A percentile compares a stretch with the other conserved stretches of the same genome.
Conservation (phyloP, 1,284 basidiomycete species). For the Tetrapyrgos nigripes region DNA sequence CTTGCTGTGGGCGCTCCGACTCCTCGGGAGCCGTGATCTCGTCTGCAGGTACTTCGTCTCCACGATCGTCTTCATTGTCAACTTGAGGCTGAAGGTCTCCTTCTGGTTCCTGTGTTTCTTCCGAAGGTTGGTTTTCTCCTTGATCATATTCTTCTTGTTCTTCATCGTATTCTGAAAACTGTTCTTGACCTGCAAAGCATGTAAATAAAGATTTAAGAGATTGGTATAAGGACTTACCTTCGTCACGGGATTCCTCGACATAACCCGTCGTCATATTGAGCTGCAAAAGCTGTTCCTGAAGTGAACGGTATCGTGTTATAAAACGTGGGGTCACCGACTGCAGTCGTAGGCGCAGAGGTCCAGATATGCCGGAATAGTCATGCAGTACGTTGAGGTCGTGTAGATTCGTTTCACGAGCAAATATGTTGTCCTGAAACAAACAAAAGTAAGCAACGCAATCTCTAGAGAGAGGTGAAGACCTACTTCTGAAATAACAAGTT, state of each 20-base stretch:
- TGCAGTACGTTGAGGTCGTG: slow-evolving; percentile 78
- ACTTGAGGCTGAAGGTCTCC: neutral
- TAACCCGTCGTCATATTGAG: slow-evolving; percentile 40
- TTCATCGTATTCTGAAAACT: slow-evolving; percentile 18
- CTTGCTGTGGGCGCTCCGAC: neutral
- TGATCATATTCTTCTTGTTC: neutral
- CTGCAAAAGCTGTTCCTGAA: slow-evolving; percentile 64
- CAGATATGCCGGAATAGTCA: slow-evolving; percentile 65
- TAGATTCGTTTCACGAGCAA: slow-evolving; percentile 71
- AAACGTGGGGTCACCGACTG: slow-evolving; percentile 63
- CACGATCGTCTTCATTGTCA: neutral
- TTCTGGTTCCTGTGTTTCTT: slow-evolving; percentile 5
- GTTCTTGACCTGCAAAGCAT: slow-evolving; percentile 2
- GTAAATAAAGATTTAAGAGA: neutral
- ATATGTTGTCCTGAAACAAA: slow-evolving; percentile 69
- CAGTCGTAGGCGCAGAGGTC: slow-evolving; percentile 69
- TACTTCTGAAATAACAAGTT: slow-evolving; percentile 71
- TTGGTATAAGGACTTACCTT: neutral
- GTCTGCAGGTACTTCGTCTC: slow-evolving; percentile 1
- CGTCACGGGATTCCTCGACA: slow-evolving; percentile 24
- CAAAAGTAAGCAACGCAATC: slow-evolving; percentile 11
- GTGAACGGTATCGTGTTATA: slow-evolving; percentile 66
- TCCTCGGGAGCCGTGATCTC: neutral
- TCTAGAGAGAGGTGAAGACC: slow-evolving; percentile 20
- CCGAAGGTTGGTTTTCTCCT: neutral